Evolutionary conservation across 2,329 filamentous ascomycete genomes (phyloP).

Genomic region (Nemania abortiva): DNA sequence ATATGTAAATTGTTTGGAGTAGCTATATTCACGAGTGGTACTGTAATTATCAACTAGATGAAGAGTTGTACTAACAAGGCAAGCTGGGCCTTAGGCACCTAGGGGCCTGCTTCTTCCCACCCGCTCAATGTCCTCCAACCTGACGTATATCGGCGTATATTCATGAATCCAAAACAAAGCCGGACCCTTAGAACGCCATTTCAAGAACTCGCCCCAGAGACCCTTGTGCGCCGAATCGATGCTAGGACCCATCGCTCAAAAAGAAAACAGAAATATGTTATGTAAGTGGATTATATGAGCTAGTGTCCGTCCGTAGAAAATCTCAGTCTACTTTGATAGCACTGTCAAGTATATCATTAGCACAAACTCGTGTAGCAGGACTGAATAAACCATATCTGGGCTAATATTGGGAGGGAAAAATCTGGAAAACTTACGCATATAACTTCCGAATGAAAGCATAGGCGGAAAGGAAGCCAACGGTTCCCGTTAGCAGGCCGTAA

Average conservation of each 20-base stretch:
- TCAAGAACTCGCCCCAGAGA: slow-evolving; percentile 10
- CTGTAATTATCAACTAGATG: neutral
- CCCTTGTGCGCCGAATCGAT: slow-evolving; percentile 35
- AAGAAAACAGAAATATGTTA: slow-evolving; percentile 28
- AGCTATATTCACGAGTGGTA: slow-evolving; percentile 5
- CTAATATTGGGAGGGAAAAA: neutral
- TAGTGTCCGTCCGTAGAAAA: slow-evolving; percentile 3
- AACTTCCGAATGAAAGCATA: slow-evolving; percentile 88
- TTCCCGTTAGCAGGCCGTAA: slow-evolving; percentile 84
- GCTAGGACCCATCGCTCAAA: slow-evolving; percentile 16
- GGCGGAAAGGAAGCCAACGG: slow-evolving; percentile 84
- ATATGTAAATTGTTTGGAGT: slow-evolving; percentile 1
- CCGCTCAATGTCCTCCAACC: neutral
- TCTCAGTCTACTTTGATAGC: slow-evolving; percentile 65
- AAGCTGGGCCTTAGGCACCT: neutral
- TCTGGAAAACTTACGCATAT: slow-evolving; percentile 71
- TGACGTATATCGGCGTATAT: slow-evolving; percentile 16
- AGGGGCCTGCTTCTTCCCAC: neutral
- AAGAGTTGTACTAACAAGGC: neutral
- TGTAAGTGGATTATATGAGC: slow-evolving; percentile 30
- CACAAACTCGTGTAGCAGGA: neutral
- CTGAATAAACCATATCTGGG: neutral
- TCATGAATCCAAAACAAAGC: slow-evolving; percentile 12
- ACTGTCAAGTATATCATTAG: slow-evolving; percentile 50
- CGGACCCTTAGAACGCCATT: slow-evolving; percentile 23